Conservation (phyloP, 495 filamentous ascomycete species). For the Penicillium macrosclerotiorum region DNA sequence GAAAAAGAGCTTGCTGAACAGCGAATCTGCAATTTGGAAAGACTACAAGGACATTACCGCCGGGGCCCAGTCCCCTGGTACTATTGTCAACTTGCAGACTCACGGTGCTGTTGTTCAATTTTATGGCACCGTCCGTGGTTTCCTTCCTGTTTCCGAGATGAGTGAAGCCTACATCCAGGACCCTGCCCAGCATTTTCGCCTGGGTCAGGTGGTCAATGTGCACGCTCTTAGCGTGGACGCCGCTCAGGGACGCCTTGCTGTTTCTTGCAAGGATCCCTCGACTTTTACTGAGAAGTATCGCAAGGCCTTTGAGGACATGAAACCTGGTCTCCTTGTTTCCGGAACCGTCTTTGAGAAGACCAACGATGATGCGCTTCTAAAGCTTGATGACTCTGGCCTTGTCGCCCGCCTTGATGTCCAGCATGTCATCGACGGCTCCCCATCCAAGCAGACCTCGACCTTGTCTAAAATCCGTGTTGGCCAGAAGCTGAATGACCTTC, state of each 20-base stretch:
- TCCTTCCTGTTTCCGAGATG: conserved; percentile 93
- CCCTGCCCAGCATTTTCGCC: conserved; percentile 81
- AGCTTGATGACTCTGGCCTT: conserved; percentile 66
- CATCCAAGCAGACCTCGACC: conserved; percentile 67
- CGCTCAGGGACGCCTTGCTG: conserved; percentile 66
- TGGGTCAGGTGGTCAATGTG: conserved; percentile 87
- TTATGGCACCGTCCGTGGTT: conserved; percentile 77
- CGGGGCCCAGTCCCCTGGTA: conserved; percentile 76
- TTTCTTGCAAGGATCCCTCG: conserved; percentile 89
- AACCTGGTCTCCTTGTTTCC: conserved; percentile 66
- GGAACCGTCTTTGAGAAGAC: conserved; percentile 85
- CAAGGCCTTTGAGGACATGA: conserved; percentile 66
- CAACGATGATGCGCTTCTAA: conserved; percentile 71
- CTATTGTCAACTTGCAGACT: conserved; percentile 71
- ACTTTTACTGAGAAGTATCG: conserved; percentile 73
- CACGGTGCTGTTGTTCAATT: conserved; percentile 91
- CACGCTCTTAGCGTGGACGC: conserved; percentile 76
- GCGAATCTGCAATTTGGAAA: conserved; percentile 70
- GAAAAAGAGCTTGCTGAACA: conserved; percentile 93
- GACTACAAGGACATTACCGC: conserved; percentile 67
- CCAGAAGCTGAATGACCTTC: conserved; percentile 76
- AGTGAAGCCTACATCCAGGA: conserved; percentile 93
- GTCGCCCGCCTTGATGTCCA: conserved; percentile 71
- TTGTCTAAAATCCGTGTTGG: conserved; percentile 78
- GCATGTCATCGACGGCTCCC: conserved; percentile 80